Base-by-base conservation (phyloP, 2,329 filamentous ascomycete species). In the Zasmidium angulare region DNA sequence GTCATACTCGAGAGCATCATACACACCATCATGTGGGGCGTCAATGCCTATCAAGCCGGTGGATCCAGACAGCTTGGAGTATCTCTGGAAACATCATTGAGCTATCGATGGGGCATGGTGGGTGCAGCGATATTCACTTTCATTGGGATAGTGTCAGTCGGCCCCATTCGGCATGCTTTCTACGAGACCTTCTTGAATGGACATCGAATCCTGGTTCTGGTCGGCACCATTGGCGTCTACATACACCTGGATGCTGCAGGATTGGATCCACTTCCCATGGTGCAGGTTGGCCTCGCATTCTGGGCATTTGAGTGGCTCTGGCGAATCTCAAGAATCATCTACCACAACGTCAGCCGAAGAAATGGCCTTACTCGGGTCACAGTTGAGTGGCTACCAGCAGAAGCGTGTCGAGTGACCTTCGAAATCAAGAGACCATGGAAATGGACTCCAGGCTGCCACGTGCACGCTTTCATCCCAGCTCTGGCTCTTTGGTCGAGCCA, bases 131-230 rank as follows among this genome's bases (percentile, higher is more conserved):
- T 84, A 40, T 84, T 96, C 71, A 68, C 84, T 46, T 72, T 89
- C 48, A 80, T 98, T 49, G 71, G 89, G 55, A 69, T 96, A 53
- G 79, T 88, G 24, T 88, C 91, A 10, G 79, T 89, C 55, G 93
- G 91, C 1, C 89, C 92, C 0, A 72, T 99, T 53, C 88, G 95
- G 62, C 93, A 97, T 75, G 92, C 93, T 29, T 96, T 96, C 74
- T 98, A 99, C 78, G 95, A 98, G 78, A 95, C 91, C 0, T 98
- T 98, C 78, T 83, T 98, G 68, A 91, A 90, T 72, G 76, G 88
- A 26, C 95, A 98, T 77, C 91, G 96, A 67, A 75, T 90, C 40
- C 78, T 96, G 53, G 91, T 88, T 46, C 75, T 88, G 29, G 71
- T 90, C 54, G 79, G 82, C 50, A 84, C 97, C 50, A 80, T 84